phyloP scores from a whole-genome alignment of 2,329 filamentous ascomycete species.

The Myotisia sp. region DNA sequence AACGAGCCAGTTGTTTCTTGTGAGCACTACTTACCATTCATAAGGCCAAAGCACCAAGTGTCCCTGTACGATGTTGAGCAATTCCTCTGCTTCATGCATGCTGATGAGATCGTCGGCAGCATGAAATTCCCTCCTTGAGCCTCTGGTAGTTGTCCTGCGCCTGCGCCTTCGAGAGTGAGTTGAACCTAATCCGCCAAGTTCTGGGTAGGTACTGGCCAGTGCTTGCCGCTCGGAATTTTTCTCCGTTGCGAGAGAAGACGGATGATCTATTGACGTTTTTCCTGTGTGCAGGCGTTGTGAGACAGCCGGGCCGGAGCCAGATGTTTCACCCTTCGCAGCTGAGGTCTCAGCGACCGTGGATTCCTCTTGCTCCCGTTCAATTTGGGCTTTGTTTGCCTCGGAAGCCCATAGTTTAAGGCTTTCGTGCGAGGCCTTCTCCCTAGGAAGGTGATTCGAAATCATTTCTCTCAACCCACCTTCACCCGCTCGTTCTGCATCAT shows the following conservation, averaged over 20 bases:
- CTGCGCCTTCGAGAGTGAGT: constrained; percentile 24
- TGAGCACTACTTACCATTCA: constrained; percentile 60
- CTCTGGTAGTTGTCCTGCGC: constrained; percentile 32
- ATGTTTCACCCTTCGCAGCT: constrained; percentile 31
- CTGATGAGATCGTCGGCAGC: constrained; percentile 61
- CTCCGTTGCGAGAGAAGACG: constrained; percentile 15
- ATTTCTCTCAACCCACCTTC: constrained; percentile 22
- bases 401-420: constrained; percentile 22
- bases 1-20: constrained; percentile 2
- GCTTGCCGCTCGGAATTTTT: constrained; percentile 20
- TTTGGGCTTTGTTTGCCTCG: constrained; percentile 21
- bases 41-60: constrained; percentile 87
- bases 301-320: constrained; percentile 19
- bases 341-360: constrained; percentile 18
- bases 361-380: constrained; percentile 22
- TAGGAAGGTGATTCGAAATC: constrained; percentile 14
- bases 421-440: constrained; percentile 18
- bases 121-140: constrained; percentile 34
- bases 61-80: constrained; percentile 71
- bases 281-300: too few relatives aligned
- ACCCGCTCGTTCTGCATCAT: constrained; percentile 14
- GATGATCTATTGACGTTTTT: constrained; percentile 19
- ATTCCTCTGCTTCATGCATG: constrained; percentile 61
- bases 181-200: constrained; percentile 26
- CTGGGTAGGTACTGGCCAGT: constrained; percentile 27